Base-by-base conservation (phyloP, 148 eudicot species). In the Nepenthes gracilis region DNA sequence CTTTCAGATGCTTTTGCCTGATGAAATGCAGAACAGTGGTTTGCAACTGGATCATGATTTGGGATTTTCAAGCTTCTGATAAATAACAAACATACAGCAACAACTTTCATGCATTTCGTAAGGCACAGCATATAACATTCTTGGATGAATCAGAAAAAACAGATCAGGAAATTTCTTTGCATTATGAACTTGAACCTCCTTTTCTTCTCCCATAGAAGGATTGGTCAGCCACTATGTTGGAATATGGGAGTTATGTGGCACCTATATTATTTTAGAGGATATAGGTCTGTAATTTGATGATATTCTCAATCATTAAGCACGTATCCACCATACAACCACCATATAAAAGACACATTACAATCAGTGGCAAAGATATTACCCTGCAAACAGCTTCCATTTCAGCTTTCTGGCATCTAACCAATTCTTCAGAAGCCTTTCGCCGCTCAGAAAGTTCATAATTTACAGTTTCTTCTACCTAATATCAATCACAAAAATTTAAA, bases 1-100 rank as follows among this genome's bases (percentile, higher is more conserved):
- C 38, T 34, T 45, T 74, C 74, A 33, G 58, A 36, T 57, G 65
- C 36, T 45, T 57, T 66, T 53, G 15, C 74, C 74, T 69, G 71
- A 47, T 59, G 49, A 54, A 63, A 9, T 36, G 58, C 47, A 58
- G 33, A 63, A 47, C 12, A 33, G 11, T 60, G n/a, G 61, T 6
- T 60, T 11, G 62, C 49, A 69, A 40, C 55, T 37, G 49, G 54
- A 23, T 32, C 45, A 64, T n/a, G n/a, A 35, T 58, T 50, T n/a
- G 33, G 12, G 61, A 12, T 49, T 5, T 6, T 5, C 3, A 11
- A 49, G 2, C 15, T 49, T n/a, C 53, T 10, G 15, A 6, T 10
- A 49, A 49, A 49, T 45, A 45, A 45, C 48, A 11, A 45, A 23
- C 23, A 23, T 23, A 23, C 23, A 23, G 23, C 23, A 0, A 23